These are phyloP conservation scores for Annulohypoxylon nitens DNA, from an alignment of 495 filamentous ascomycete genomes.

Conservation along the genomic window DNA sequence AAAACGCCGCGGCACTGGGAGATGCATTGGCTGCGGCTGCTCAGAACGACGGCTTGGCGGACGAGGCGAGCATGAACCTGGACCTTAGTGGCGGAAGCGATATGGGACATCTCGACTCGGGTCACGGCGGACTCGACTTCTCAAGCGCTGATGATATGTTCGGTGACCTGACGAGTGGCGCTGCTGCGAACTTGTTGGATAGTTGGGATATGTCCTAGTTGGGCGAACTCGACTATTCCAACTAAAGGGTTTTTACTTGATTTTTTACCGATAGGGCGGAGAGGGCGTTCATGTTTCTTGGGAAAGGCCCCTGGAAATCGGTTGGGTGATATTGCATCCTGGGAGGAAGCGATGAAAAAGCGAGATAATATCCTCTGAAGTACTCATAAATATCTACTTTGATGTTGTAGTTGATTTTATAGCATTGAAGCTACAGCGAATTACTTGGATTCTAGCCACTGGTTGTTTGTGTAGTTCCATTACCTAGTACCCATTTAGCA, in stretches of 20 bases:
- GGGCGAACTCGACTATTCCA: not conserved
- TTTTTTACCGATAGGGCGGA: not conserved
- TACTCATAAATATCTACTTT: not conserved
- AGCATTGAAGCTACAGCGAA: not conserved
- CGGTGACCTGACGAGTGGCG: conserved; percentile 33
- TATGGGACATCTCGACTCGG: conserved; percentile 43
- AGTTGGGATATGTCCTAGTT: conserved; percentile 48
- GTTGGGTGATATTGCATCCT: not conserved
- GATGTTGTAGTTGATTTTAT: not conserved
- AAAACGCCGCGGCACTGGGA: conserved; percentile 47
- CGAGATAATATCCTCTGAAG: not conserved
- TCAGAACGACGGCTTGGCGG: conserved; percentile 42
- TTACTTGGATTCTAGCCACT: not conserved
- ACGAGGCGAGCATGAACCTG: conserved; percentile 44
- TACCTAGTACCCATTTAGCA: not conserved
- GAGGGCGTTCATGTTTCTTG: conserved; percentile 20
- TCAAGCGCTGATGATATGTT: conserved; percentile 48
- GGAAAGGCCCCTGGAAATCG: conserved; percentile 2
- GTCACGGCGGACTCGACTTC: conserved; percentile 45
- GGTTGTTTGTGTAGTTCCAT: not conserved
- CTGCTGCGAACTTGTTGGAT: conserved; percentile 40
- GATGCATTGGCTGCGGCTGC: conserved; percentile 55
- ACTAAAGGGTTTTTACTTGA: not conserved
- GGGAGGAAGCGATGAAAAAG: not conserved
- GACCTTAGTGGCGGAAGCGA: conserved; percentile 44